A percentile compares a stretch with the other conserved stretches of the same genome.
Conservation (phyloP, 805 yeast genomes). For the Teunomyces atbi region DNA sequence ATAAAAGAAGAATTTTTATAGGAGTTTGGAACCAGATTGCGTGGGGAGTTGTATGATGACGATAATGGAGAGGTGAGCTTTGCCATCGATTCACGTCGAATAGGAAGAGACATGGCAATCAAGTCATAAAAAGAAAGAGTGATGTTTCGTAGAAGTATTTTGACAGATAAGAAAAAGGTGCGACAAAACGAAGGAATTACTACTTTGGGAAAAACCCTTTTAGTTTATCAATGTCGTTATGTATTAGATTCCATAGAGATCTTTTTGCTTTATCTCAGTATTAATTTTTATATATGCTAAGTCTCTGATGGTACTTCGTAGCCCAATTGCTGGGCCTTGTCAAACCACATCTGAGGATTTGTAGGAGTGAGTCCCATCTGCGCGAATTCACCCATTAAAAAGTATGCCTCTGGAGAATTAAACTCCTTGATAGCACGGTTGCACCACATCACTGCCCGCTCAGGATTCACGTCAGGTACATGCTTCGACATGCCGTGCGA, state of each 20-base stretch:
- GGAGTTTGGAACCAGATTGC: constrained; percentile 21
- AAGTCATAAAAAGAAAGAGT: not conserved
- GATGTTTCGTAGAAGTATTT: not conserved
- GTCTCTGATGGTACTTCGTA: constrained; percentile 27
- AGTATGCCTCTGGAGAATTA: constrained; percentile 37
- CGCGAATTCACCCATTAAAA: constrained; percentile 38
- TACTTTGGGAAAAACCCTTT: not conserved
- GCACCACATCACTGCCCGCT: constrained; percentile 42
- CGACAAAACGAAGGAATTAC: not conserved
- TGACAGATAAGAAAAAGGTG: not conserved
- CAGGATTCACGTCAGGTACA: constrained; percentile 36
- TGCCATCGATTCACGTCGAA: constrained; percentile 30
- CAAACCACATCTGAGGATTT: constrained; percentile 30
- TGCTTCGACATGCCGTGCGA: constrained; percentile 32
- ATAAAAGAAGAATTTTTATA: not conserved
- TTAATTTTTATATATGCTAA: not conserved
- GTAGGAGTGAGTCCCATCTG: constrained; percentile 32
- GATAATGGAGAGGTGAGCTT: constrained; percentile 18
- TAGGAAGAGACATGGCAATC: not conserved
- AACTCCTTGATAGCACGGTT: constrained; percentile 42
- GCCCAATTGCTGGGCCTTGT: constrained; percentile 35
- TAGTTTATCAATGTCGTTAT: not conserved
- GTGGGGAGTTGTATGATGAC: constrained; percentile 13
- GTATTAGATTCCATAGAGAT: not conserved
- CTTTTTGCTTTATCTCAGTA: not conserved